Evolutionary conservation across 768 basidiomycete species (phyloP), one percentile per base, ranked within the genome.

Genomic region (Panellus pusillus): DNA sequence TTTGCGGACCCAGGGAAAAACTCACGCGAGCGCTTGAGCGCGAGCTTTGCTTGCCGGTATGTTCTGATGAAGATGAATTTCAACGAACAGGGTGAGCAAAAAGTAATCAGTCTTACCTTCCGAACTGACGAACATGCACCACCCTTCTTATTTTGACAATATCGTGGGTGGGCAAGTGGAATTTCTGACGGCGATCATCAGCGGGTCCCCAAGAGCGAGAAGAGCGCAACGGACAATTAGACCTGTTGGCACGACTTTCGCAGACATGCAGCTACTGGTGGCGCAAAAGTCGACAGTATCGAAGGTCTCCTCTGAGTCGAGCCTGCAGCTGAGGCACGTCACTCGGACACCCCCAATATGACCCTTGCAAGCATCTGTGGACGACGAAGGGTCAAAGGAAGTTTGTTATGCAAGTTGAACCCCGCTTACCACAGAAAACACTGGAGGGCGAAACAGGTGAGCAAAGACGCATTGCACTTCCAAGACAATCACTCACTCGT

Each of bases 221-320:
- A 9, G 11, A 35, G 11, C 14, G 32, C 32, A 17, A 47, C 54
- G 18, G 20, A 60, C 58, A 8, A 54, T 60, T 15, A 60, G 35
- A 14, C 58, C 58, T 4, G 43, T 20, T 35, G 63, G 50, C 14
- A 57, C 54, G 31, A 68, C 39, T 18, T 60, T 50, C 9, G 47
- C 50, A 8, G 46, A 41, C 37, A 60, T 37, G 49, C 71, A 72
- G n/a, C 47, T 58, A 2, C 54, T 53, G 6, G 56, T 28, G 45
- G 64, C 63, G 56, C 69, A 71, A 24, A 70, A 63, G 54, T 72
- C 67, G 31, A 71, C 58, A 19, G 50, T 35, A 40, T 62, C 61
- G 9, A 59, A 61, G 1, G 52, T 61, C 17, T 38, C 53, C 46
- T 58, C 32, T 11, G 32, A 35, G 14, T 35, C 58, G 1, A 58